Conservation (phyloP, 495 filamentous ascomycete genomes). For the Penicillium cinerascens region DNA sequence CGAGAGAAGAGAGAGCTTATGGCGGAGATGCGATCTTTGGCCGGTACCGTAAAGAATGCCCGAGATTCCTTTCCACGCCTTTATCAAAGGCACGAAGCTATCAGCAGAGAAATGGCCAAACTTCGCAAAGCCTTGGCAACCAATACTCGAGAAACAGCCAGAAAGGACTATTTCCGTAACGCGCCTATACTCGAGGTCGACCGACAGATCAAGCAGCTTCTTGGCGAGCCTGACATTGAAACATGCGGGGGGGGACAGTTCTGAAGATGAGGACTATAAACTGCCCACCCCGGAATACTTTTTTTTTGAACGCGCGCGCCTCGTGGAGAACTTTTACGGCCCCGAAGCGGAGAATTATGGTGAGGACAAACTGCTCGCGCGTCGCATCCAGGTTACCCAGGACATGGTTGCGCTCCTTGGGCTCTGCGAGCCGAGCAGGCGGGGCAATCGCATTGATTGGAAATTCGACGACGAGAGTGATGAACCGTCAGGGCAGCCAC, state of each 20-base stretch:
- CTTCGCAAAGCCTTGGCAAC: constrained; percentile 22
- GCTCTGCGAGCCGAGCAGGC: no score
- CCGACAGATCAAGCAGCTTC: constrained; percentile 28
- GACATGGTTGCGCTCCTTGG: no score
- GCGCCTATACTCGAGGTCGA: constrained; percentile 25
- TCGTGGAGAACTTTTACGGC: no score
- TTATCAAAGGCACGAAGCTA: constrained; percentile 20
- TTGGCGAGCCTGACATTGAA: constrained; percentile 15
- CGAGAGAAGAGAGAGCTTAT: constrained; percentile 29
- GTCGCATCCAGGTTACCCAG: no score
- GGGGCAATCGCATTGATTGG: no score
- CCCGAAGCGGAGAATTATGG: no score
- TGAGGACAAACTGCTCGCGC: no score
- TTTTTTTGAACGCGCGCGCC: no score
- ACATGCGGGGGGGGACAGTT: constrained; percentile 13
- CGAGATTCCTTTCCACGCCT: constrained; percentile 20
- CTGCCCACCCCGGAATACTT: no score
- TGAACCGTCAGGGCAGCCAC: no score
- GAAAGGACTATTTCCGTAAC: constrained; percentile 29
- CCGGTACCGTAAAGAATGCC: constrained; percentile 23
- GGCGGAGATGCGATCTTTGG: constrained; percentile 28
- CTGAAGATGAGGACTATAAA: neutral
- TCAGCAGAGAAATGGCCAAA: constrained; percentile 21
- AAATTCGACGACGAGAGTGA: no score
- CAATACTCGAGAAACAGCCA: constrained; percentile 22